These are phyloP conservation scores for Tuber aestivum DNA, from an alignment of 495 filamentous ascomycete genomes.

Conservation along the genomic window DNA sequence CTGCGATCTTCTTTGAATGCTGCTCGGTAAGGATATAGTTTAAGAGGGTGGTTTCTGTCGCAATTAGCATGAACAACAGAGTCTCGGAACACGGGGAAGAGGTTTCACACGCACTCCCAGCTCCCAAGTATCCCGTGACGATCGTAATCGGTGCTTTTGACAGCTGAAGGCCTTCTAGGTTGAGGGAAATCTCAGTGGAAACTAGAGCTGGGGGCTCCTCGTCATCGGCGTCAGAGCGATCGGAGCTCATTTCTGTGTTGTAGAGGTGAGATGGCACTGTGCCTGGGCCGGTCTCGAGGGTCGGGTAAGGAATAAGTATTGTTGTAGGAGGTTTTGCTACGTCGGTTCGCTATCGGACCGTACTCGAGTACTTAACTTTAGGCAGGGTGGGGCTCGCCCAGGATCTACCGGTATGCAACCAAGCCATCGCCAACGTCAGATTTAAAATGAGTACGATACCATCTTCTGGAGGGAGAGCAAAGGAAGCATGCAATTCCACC, in stretches of 20 bases:
- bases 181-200: slow-evolving; percentile 45
- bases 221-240: slow-evolving; percentile 58
- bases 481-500: too few species aligned
- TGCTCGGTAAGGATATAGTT: slow-evolving; percentile 92
- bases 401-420: too few species aligned
- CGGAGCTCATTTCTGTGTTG: slow-evolving; percentile 25
- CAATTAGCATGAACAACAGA: neutral
- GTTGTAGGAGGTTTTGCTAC: neutral
- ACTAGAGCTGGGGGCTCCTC: slow-evolving; percentile 71
- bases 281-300: neutral
- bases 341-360: too few species aligned
- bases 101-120: slow-evolving; percentile 54
- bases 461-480: too few species aligned
- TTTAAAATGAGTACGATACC: too few species aligned
- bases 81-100: neutral
- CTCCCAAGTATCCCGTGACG: slow-evolving; percentile 84
- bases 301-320: neutral
- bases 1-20: slow-evolving; percentile 94
- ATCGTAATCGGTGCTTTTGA: slow-evolving; percentile 86
- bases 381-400: too few species aligned
- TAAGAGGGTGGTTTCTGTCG: slow-evolving; percentile 70
- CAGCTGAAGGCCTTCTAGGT: slow-evolving; percentile 13
- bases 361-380: too few species aligned
- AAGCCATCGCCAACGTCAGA: too few species aligned
- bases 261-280: neutral